Conservation (phyloP, 2,329 filamentous ascomycete species). For the Arthrobotrys megalospora region DNA sequence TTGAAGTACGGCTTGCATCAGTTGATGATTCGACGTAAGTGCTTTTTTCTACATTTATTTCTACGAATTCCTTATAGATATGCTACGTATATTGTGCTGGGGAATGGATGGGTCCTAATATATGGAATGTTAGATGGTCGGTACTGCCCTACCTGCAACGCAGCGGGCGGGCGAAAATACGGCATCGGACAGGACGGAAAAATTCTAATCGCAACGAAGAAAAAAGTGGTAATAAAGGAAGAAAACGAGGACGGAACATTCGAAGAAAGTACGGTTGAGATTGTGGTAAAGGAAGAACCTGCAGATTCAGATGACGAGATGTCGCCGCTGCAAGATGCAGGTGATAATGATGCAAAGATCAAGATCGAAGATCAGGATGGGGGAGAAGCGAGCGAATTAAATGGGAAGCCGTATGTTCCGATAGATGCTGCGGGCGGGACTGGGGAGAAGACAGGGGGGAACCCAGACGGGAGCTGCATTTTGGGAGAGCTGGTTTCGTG, state of each 20-base stretch:
- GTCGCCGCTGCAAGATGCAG: slow-evolving; percentile 10
- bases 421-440: slow-evolving; percentile 60
- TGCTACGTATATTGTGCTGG: not conserved
- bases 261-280: slow-evolving; percentile 39
- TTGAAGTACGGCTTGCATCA: slow-evolving; percentile 73
- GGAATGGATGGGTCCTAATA: not conserved
- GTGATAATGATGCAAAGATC: slow-evolving; percentile 40
- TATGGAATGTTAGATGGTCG: slow-evolving; percentile 38
- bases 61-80: no score
- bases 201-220: slow-evolving; percentile 21
- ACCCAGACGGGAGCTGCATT: slow-evolving; percentile 58
- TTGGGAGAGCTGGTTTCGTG: slow-evolving; percentile 58
- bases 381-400: slow-evolving; percentile 51
- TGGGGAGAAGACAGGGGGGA: slow-evolving; percentile 57
- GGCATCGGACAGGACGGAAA: slow-evolving; percentile 57
- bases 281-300: slow-evolving; percentile 43
- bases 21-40: slow-evolving; percentile 70
- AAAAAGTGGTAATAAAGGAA: slow-evolving; percentile 49
- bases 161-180: slow-evolving; percentile 40
- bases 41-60: no score
- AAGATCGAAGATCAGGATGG: slow-evolving; percentile 27
- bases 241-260: slow-evolving; percentile 40
- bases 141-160: slow-evolving; percentile 61
- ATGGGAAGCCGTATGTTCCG: slow-evolving; percentile 56
- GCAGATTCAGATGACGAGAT: slow-evolving; percentile 47